Conservation (phyloP, 2,329 filamentous ascomycete genomes). For the Aspergillus eucalypticola region DNA sequence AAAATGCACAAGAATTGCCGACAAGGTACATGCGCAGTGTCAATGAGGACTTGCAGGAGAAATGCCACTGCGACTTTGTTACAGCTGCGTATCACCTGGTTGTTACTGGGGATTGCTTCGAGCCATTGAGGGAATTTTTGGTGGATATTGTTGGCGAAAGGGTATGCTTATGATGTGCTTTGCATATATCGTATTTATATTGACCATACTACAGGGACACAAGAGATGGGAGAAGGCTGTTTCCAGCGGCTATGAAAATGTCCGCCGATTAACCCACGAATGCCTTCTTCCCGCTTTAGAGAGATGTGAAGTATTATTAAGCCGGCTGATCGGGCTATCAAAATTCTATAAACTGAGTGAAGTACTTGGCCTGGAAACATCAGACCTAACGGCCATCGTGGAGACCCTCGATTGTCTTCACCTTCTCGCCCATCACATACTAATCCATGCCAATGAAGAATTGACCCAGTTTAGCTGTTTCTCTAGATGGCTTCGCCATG, state of each 20-base stretch:
- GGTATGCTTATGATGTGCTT: constrained; percentile 50
- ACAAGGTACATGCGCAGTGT: constrained; percentile 75
- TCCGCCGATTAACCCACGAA: constrained; percentile 78
- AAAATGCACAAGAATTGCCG: constrained; percentile 76
- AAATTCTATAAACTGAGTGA: constrained; percentile 70
- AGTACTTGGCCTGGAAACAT: constrained; percentile 65
- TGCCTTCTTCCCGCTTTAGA: constrained; percentile 88
- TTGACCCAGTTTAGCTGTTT: constrained; percentile 75
- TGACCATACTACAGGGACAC: constrained; percentile 62
- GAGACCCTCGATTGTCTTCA: constrained; percentile 75
- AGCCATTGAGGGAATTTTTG: constrained; percentile 80
- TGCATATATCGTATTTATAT: background rate
- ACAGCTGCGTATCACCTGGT: constrained; percentile 81
- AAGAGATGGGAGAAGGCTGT: constrained; percentile 95
- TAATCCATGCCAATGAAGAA: constrained; percentile 72
- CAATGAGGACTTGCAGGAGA: constrained; percentile 70
- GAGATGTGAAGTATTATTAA: constrained; percentile 76
- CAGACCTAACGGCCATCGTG: constrained; percentile 61
- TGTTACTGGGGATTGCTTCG: constrained; percentile 76
- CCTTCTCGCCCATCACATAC: constrained; percentile 70
- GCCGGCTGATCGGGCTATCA: constrained; percentile 79
- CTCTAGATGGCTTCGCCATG: constrained; percentile 78
- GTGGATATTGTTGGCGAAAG: constrained; percentile 78
- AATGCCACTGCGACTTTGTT: constrained; percentile 65
- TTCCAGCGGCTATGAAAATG: constrained; percentile 70